Evolutionary conservation across 176 grass and related monocot species (phyloP).

Genomic region (Lolium rigidum): DNA sequence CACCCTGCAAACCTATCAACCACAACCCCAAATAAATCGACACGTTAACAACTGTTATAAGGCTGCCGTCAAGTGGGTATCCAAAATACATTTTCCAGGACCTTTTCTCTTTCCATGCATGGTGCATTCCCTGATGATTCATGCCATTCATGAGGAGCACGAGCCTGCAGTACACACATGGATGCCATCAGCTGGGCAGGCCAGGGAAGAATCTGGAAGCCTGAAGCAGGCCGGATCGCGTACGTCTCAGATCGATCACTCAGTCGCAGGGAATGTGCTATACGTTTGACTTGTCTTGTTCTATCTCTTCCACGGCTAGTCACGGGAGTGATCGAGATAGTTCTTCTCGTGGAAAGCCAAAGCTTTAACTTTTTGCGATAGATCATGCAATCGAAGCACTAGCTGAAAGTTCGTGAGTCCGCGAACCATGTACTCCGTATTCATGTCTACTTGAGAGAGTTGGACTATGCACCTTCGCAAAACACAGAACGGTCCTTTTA

Average conservation of each 20-base stretch:
- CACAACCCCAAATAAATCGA: not conserved
- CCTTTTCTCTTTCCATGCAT: not conserved
- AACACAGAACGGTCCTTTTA: not conserved
- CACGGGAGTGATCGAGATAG: not conserved
- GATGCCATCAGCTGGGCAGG: conserved; percentile 31
- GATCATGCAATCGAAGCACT: not conserved
- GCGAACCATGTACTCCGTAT: not conserved
- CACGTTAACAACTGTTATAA: conserved; percentile 2
- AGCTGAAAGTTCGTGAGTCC: not conserved
- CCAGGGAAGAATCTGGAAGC: conserved; percentile 31
- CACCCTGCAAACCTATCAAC: not conserved
- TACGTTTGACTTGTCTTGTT: not conserved
- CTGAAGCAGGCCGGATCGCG: not conserved
- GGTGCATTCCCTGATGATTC: not conserved
- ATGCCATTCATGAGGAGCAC: conserved; percentile 42
- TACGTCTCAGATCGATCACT: too few species aligned
- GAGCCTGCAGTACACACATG: conserved; percentile 37
- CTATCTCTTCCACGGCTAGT: not conserved
- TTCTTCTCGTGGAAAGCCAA: too few species aligned
- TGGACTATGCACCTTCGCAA: not conserved
- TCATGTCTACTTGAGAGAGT: not conserved
- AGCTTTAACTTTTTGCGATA: not conserved
- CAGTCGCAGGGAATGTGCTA: too few species aligned
- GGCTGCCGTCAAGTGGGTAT: conserved; percentile 49
- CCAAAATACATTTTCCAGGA: not conserved